Conservation (phyloP, 2,329 filamentous ascomycete species). For the Colletotrichum filicis region DNA sequence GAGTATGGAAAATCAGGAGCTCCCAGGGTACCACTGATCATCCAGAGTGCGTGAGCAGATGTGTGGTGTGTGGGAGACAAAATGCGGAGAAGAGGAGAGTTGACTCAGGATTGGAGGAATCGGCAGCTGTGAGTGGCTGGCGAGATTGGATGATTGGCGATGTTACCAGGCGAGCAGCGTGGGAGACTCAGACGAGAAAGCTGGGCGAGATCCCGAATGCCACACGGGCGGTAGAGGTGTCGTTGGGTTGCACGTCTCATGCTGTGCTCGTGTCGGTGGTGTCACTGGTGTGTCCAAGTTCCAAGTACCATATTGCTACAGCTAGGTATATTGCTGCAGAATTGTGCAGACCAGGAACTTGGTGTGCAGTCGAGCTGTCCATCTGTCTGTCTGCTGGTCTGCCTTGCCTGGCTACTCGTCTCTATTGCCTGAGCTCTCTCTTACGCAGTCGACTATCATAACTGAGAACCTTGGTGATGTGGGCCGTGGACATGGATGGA, state of each 20-base stretch:
- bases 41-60: neutral
- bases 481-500: neutral
- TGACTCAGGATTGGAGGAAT: neutral
- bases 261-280: slow-evolving; percentile 8
- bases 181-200: slow-evolving; percentile 1
- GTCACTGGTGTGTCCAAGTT: neutral
- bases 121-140: slow-evolving; percentile 5
- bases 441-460: neutral
- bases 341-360: neutral
- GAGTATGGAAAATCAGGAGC: neutral
- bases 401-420: neutral
- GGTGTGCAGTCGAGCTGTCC: too few species aligned
- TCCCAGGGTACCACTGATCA: slow-evolving; percentile 9
- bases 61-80: neutral
- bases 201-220: neutral
- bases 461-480: neutral
- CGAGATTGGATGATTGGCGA: slow-evolving; percentile 17
- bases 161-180: neutral
- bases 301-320: neutral
- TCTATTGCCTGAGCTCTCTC: neutral
- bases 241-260: neutral
- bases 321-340: neutral
- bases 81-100: slow-evolving; percentile 9
- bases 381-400: too few species aligned
- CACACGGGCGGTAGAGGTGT: neutral